A percentile compares a stretch with the other conserved stretches of the same genome.
These are phyloP conservation scores for Candolleomyces aberdarensis DNA, from an alignment of 768 basidiomycete species.

Conservation along the genomic window DNA sequence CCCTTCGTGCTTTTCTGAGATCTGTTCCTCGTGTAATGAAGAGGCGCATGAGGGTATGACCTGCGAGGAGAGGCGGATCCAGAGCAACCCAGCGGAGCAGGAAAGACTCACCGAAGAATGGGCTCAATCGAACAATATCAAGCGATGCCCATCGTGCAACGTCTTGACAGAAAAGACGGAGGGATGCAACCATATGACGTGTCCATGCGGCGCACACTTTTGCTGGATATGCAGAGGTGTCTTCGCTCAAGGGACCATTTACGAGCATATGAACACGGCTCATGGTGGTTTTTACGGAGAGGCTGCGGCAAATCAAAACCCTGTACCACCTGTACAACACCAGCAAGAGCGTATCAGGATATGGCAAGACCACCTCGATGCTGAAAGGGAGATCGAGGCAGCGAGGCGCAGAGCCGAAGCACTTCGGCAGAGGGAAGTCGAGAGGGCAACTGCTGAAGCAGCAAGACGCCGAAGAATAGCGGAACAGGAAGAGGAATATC, in stretches of 20 bases:
- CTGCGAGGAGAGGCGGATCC: slow-evolving; percentile 49
- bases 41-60: slow-evolving; percentile 60
- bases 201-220: slow-evolving; percentile 71
- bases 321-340: not conserved
- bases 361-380: too few species aligned
- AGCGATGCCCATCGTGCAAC: slow-evolving; percentile 70
- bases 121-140: slow-evolving; percentile 60
- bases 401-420: too few species aligned
- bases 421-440: too few species aligned
- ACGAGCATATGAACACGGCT: slow-evolving; percentile 64
- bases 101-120: slow-evolving; percentile 64
- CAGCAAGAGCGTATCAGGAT: not conserved
- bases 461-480: too few species aligned
- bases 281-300: slow-evolving; percentile 41
- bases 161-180: slow-evolving; percentile 65
- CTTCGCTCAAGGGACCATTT: slow-evolving; percentile 66
- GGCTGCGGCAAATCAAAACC: not conserved
- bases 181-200: slow-evolving; percentile 85
- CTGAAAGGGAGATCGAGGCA: too few species aligned
- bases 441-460: too few species aligned
- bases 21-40: slow-evolving; percentile 58
- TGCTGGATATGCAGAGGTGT: slow-evolving; percentile 72
- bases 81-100: slow-evolving; percentile 36
- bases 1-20: slow-evolving; percentile 65
- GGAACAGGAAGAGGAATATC: too few species aligned